Conservation (phyloP, 1,284 basidiomycete species). For the Boletus austroedulis region DNA sequence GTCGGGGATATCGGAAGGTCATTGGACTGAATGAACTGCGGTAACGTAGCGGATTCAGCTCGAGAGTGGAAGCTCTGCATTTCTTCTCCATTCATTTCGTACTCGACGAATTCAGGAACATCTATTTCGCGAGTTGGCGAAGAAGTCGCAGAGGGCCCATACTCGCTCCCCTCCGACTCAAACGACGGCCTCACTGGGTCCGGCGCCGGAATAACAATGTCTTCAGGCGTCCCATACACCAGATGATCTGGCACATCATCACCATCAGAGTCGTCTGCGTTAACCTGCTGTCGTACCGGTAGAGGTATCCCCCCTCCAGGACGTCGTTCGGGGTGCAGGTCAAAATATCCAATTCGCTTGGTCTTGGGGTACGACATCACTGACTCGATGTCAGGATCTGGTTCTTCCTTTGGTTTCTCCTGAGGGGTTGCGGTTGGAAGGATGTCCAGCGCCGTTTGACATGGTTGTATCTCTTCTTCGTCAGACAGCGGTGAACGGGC, state of each 20-base stretch:
- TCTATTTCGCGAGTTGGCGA: slow-evolving; percentile 33
- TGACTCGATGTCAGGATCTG: slow-evolving; percentile 35
- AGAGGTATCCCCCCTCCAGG: slow-evolving; percentile 23
- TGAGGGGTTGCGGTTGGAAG: slow-evolving; percentile 8
- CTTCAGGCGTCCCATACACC: slow-evolving; percentile 33
- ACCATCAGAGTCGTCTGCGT: slow-evolving; percentile 34
- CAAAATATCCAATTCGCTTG: slow-evolving; percentile 63
- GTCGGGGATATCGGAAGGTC: slow-evolving; percentile 23
- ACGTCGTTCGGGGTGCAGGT: slow-evolving; percentile 58
- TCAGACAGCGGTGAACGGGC: slow-evolving; percentile 50
- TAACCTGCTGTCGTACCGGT: slow-evolving; percentile 34
- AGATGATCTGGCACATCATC: slow-evolving; percentile 35
- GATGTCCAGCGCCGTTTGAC: slow-evolving; percentile 8
- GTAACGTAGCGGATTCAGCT: slow-evolving; percentile 34
- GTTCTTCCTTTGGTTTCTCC: slow-evolving; percentile 37
- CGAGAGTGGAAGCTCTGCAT: slow-evolving; percentile 30
- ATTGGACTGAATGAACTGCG: slow-evolving; percentile 20
- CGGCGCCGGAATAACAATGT: slow-evolving; percentile 16
- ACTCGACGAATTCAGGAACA: slow-evolving; percentile 35
- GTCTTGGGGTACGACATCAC: slow-evolving; percentile 38
- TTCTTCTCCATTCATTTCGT: slow-evolving; percentile 37
- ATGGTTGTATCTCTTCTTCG: slow-evolving; percentile 30
- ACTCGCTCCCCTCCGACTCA: slow-evolving; percentile 35
- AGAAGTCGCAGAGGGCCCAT: slow-evolving; percentile 33
- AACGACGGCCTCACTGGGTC: slow-evolving; percentile 32